These are phyloP conservation scores for Chrysanthemum seticuspe DNA, from an alignment of 129 eudicot species.

Conservation along the genomic window DNA sequence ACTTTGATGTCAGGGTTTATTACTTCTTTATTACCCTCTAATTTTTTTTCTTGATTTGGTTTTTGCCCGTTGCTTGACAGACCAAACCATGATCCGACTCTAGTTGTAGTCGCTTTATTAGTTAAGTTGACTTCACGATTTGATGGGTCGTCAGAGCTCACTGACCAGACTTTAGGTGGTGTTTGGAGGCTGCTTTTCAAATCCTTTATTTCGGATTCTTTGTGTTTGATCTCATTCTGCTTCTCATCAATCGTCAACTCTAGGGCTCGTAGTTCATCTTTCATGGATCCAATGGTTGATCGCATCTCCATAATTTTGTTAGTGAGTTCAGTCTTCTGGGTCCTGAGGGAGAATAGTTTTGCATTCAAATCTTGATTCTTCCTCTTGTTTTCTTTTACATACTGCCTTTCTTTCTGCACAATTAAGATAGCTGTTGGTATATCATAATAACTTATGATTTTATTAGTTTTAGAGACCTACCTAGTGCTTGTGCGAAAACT, in stretches of 20 bases:
- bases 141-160: slow-evolving; percentile 35
- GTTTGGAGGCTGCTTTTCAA: slow-evolving; percentile 29
- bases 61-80: slow-evolving; percentile 1
- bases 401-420: slow-evolving; percentile 67
- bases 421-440: neutral
- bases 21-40: neutral
- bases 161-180: slow-evolving; percentile 36
- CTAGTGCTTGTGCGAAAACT: no score
- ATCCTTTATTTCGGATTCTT: slow-evolving; percentile 52
- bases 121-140: slow-evolving; percentile 25
- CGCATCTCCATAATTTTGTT: slow-evolving; percentile 54
- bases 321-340: slow-evolving; percentile 57
- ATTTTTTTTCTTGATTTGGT: neutral
- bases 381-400: slow-evolving; percentile 48
- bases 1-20: slow-evolving; percentile 5
- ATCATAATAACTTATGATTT: neutral
- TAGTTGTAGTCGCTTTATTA: neutral
- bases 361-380: slow-evolving; percentile 64
- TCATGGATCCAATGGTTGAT: slow-evolving; percentile 67
- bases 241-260: slow-evolving; percentile 55
- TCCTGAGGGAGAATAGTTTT: slow-evolving; percentile 51
- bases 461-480: neutral
- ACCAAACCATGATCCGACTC: slow-evolving; percentile 8
- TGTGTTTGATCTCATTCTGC: slow-evolving; percentile 50
- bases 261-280: slow-evolving; percentile 52